Evolutionary conservation across 495 filamentous ascomycete genomes (phyloP), one percentile per base, ranked within the genome.

Genomic region (Podospora tetraspora): DNA sequence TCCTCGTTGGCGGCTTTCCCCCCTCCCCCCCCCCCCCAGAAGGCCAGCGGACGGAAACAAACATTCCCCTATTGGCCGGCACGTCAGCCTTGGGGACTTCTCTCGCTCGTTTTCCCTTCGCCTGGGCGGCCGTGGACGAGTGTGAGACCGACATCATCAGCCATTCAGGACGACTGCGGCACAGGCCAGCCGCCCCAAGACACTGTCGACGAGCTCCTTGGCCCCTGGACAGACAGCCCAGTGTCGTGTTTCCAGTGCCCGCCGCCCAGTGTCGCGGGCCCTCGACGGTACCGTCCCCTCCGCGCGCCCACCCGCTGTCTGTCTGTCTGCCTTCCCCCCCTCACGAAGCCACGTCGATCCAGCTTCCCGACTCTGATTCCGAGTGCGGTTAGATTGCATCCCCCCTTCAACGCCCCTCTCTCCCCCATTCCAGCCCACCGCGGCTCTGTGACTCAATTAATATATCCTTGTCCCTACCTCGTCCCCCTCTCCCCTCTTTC

Each of bases 341-440:
- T 32, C 64, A 43, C 57, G 62, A 62, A 66, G 66, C 66, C 71
- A 67, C 69, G 69, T 73, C 64, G 71, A 69, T 62, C 64, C 57
- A 73, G 66, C 56, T 22, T 61, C 56, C 63, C 66, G 64, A 67
- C 9, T 22, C 64, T 61, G 58, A 52, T 63, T 27, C 71, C 63
- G 43, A 60, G 59, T 57, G 19, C 63, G 34, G 68, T 66, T 69
- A 62, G 67, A 57, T 65, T 65, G 67, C 57, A 57, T 52, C 62
- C 63, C 37, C 43, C 43, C 43, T 52, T 52, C 43, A 52, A 52
- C 43, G 43, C 43, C 43, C 43, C 43, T n/a, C 43, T n/a, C 43
- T 19, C 43, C 43, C 43, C 43, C 63, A 32, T 59, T 29, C 34
- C 64, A 29, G 32, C 59, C 27, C 61, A 12, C 43, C 43, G 43